These are phyloP conservation scores for Rhynchosporium secalis DNA, from an alignment of 2,329 filamentous ascomycete genomes.

Conservation along the genomic window DNA sequence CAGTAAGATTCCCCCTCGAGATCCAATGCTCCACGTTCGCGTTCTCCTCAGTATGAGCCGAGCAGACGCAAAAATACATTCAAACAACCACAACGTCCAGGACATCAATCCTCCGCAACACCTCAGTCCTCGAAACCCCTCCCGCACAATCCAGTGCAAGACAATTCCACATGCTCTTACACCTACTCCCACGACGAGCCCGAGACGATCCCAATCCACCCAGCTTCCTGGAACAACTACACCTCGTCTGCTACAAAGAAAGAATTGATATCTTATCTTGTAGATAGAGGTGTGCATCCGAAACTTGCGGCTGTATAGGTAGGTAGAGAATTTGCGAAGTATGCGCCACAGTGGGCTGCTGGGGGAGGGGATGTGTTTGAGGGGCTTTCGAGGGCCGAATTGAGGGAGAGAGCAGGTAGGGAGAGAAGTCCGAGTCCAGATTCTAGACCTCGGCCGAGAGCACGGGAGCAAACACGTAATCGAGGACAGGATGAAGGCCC, in stretches of 20 bases:
- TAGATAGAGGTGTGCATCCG: not conserved
- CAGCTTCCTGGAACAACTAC: constrained; percentile 19
- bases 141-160: not conserved
- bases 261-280: constrained; percentile 10
- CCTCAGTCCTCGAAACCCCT: too few relatives aligned
- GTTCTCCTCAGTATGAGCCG: too few relatives aligned
- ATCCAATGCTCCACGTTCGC: too few relatives aligned
- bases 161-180: not conserved
- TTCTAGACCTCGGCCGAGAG: too few relatives aligned
- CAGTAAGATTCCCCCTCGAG: not conserved
- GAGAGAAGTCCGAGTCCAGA: not conserved
- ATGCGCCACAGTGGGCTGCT: constrained; percentile 7
- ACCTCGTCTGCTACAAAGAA: not conserved
- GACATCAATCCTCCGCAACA: too few relatives aligned
- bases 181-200: constrained; percentile 24
- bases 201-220: constrained; percentile 11
- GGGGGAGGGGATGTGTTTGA: not conserved
- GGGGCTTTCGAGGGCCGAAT: not conserved
- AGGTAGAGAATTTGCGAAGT: constrained; percentile 15
- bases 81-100: too few relatives aligned
- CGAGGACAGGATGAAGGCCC: not conserved
- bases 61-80: too few relatives aligned
- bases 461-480: not conserved
- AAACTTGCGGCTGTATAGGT: not conserved
- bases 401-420: not conserved